Percentiles rank a stretch among this genome's conserved stretches.
phyloP scores from a whole-genome alignment of 2,329 filamentous ascomycete species.

The Chalara sp. region DNA sequence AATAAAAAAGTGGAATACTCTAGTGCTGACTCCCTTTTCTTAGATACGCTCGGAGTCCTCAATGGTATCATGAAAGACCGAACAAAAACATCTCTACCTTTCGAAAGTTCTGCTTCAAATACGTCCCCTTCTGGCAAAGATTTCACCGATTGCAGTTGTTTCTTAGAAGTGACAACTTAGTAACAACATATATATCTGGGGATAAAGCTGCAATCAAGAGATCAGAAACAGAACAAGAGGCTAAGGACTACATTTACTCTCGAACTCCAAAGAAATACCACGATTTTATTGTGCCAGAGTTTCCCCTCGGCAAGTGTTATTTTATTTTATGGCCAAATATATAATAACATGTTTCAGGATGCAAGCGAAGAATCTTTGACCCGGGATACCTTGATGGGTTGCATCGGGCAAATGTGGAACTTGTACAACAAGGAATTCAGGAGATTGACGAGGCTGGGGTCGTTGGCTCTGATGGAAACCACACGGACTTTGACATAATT shows the following conservation, averaged over 20 bases:
- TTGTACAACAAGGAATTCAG: slow-evolving; percentile 6
- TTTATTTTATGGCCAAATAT: too few species aligned
- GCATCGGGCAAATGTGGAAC: slow-evolving; percentile 2
- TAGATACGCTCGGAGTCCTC: slow-evolving; percentile 17
- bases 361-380: slow-evolving; percentile 27
- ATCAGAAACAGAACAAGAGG: slow-evolving; percentile 5
- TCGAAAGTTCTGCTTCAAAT: slow-evolving; percentile 25
- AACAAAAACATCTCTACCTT: slow-evolving; percentile 23
- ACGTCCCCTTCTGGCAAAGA: slow-evolving; percentile 18
- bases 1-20: too few species aligned
- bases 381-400: slow-evolving; percentile 21
- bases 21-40: too few species aligned
- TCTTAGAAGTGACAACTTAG: slow-evolving; percentile 12
- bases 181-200: slow-evolving; percentile 15
- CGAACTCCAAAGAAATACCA: slow-evolving; percentile 13
- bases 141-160: slow-evolving; percentile 17
- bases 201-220: slow-evolving; percentile 11
- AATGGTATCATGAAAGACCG: slow-evolving; percentile 30
- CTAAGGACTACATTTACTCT: slow-evolving; percentile 16
- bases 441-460: slow-evolving; percentile 8
- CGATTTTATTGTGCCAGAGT: slow-evolving; percentile 7
- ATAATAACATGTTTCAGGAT: slow-evolving; percentile 5
- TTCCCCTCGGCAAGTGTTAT: background rate
- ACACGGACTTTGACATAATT: slow-evolving; percentile 10
- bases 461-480: slow-evolving; percentile 1